Base-by-base conservation (phyloP, 495 filamentous ascomycete species). In the Lophiostoma macrostomum region DNA sequence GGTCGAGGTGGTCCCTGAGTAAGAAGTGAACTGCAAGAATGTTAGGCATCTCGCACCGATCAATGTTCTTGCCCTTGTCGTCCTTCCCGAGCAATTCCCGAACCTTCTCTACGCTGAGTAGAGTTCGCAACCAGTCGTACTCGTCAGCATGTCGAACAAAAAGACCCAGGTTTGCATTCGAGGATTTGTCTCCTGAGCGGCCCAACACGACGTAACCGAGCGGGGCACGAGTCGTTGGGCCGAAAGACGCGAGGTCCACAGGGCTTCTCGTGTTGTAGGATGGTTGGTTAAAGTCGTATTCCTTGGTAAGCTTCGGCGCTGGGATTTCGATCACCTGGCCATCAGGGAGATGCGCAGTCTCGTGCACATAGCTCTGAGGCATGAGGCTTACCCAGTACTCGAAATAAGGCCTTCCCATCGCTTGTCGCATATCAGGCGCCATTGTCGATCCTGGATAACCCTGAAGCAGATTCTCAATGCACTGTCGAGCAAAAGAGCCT, bases 371-470 rank as follows among this genome's bases (percentile, higher is more conserved):
- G 13, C 6, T 11, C 43, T 56, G 52, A 20, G 45, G 52, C 45
- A 51, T 47, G 7, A 51, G 24, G 32, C 23, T 49, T 11, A 51
- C 45, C 45, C 45, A 56, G 45, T 56, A 56, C 24, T 56, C 52
- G 18, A 50, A 51, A 27, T 23, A 56, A 27, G 41, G 40, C 11
- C 41, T 39, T 11, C 50, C 41, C 16, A 54, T 49, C 2, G 56
- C 56, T 14, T 41, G 44, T 8, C 53, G 53, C 48, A 52, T 58
- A 24, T 58, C 53, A 6, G 53, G 45, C 18, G 53, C 41, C 50
- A 55, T 60, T 13, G 50, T 54, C 23, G 39, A 47, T 13, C 50
- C 56, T 32, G 56, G 56, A 29, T 49, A 60, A 5, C 50, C 42
- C 37, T 55, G 56, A 5, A 60, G 23, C 38, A 55, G 18, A 19